Percentiles rank a stretch among this genome's conserved stretches.
Conservation (phyloP, 495 filamentous ascomycete genomes). For the Penicillium waksmanii region DNA sequence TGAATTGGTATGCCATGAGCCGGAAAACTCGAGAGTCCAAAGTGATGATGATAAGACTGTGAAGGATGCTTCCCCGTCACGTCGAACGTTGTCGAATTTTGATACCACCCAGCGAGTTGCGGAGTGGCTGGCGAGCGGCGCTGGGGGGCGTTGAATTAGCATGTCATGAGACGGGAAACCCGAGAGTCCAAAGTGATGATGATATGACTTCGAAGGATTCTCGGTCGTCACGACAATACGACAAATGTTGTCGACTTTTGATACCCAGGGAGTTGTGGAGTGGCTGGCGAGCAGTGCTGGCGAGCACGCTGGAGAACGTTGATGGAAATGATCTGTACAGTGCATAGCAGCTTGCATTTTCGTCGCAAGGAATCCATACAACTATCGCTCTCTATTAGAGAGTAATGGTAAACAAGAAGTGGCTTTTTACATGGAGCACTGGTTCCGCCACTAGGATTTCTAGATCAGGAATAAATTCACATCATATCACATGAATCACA, state of each 20-base stretch:
- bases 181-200: background rate
- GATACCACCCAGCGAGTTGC: background rate
- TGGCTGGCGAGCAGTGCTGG: background rate
- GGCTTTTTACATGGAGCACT: too few species aligned
- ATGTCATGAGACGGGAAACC: background rate
- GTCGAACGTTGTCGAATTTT: background rate
- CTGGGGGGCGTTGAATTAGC: background rate
- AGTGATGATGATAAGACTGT: conserved; percentile 1
- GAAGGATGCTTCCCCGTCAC: background rate
- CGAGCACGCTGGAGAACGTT: background rate
- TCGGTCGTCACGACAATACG: background rate
- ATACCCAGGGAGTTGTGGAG: background rate
- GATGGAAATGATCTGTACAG: background rate
- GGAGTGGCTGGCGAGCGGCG: background rate
- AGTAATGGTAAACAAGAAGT: too few species aligned
- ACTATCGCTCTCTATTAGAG: too few species aligned
- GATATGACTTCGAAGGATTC: background rate
- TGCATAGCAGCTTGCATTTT: too few species aligned
- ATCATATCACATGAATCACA: too few species aligned
- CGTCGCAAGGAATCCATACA: too few species aligned
- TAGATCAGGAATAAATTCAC: too few species aligned
- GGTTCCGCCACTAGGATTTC: too few species aligned
- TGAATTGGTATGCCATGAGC: background rate
- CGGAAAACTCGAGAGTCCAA: background rate
- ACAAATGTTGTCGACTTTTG: background rate